Percentiles rank a stretch among this genome's conserved stretches.
These are phyloP conservation scores for Alternaria gaisen DNA, from an alignment of 2,329 filamentous ascomycete genomes.

Conservation along the genomic window DNA sequence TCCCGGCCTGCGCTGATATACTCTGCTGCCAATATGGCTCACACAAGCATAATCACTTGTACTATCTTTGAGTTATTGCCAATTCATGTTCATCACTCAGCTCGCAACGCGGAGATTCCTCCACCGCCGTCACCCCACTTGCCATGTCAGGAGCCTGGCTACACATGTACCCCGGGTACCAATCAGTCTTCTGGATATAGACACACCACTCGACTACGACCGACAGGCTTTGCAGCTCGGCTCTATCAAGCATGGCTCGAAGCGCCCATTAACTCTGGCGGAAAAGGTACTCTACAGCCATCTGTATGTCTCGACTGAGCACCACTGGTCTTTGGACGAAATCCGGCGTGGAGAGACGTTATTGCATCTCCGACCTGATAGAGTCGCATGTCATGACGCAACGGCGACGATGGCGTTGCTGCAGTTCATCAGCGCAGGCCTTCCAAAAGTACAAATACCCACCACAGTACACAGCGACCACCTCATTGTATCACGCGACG, in stretches of 20 bases:
- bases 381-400: constrained; percentile 56
- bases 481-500: constrained; percentile 49
- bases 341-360: constrained; percentile 46
- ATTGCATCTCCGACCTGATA: constrained; percentile 47
- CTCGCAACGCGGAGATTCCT: not conserved
- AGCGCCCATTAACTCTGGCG: constrained; percentile 22
- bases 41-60: not conserved
- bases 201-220: constrained; percentile 20
- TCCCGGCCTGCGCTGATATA: not conserved
- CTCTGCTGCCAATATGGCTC: not conserved
- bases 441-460: constrained; percentile 50
- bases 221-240: constrained; percentile 19
- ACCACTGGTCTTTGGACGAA: constrained; percentile 23
- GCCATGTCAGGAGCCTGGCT: constrained; percentile 2
- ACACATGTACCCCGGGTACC: constrained; percentile 17
- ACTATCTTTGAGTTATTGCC: not conserved
- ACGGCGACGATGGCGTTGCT: constrained; percentile 56
- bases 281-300: not conserved
- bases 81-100: not conserved
- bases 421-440: constrained; percentile 55
- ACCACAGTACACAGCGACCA: constrained; percentile 56
- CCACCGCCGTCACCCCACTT: not conserved
- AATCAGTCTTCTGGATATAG: constrained; percentile 22
- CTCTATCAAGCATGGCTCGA: constrained; percentile 17
- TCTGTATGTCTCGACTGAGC: constrained; percentile 31